phyloP scores from a whole-genome alignment of 306 rosid genomes.

The Canavalia ensiformis region DNA sequence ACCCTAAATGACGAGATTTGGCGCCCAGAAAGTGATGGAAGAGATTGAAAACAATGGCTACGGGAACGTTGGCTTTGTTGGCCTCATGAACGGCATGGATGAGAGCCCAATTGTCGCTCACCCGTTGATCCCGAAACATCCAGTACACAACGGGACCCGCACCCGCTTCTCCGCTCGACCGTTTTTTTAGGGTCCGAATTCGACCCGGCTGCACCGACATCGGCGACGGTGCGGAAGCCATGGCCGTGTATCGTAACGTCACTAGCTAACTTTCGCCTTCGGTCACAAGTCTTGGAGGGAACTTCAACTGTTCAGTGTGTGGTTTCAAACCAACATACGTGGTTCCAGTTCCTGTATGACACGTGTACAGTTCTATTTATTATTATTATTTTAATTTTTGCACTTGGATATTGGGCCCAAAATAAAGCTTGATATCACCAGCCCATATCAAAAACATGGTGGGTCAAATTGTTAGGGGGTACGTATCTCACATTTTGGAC shows the following conservation, averaged over 20 bases:
- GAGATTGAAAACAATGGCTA: conserved; percentile 88
- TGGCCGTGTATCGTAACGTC: conserved; percentile 6
- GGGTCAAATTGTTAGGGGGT: neutral
- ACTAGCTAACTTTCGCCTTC: neutral
- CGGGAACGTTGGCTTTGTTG: conserved; percentile 70
- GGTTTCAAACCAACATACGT: conserved; percentile 66
- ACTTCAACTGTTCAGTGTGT: conserved; percentile 49
- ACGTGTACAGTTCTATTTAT: conserved; percentile 18
- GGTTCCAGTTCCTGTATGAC: conserved; percentile 25
- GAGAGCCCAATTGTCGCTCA: conserved; percentile 90
- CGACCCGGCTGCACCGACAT: conserved; percentile 62
- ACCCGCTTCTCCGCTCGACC: conserved; percentile 49
- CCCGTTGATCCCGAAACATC: conserved; percentile 97
- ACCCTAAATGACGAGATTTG: conserved; percentile 89
- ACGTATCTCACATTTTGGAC: neutral
- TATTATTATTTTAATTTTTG: neutral
- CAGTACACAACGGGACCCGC: conserved; percentile 90
- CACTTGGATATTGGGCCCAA: neutral
- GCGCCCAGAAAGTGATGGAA: conserved; percentile 86
- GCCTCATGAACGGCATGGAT: conserved; percentile 87
- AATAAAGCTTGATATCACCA: neutral
- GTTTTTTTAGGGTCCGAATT: conserved; percentile 65
- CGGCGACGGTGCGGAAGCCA: conserved; percentile 58
- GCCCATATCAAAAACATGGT: neutral
- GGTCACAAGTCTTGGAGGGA: conserved; percentile 60